Base-by-base conservation (phyloP, 306 rosid species). In the Prunus persica region DNA sequence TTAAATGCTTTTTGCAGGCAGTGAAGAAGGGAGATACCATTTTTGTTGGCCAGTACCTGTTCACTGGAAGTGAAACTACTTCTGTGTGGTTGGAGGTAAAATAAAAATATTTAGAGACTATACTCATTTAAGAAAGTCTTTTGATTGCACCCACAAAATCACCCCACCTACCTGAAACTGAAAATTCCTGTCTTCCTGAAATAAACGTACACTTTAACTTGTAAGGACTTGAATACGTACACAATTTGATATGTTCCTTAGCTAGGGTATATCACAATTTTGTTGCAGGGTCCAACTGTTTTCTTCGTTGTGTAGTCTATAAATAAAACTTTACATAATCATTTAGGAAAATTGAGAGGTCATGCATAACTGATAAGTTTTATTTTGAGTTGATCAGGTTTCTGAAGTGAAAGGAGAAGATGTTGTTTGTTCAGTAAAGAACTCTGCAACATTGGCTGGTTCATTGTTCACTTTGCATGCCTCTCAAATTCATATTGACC, bases 51-150 rank as follows among this genome's bases (percentile, higher is more conserved):
- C 97, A 96, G 72, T 96, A 96, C 79, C 84, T 96, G 84, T 96
- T 96, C 87, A 96, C 99, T 18, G 99, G 99, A 80, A 96, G 98
- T 88, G 99, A 96, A 89, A 86, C 99, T 73, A 96, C 99, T 76
- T 92, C 99, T 80, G 98, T 90, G 9, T 96, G 99, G 99, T 88
- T 96, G 76, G 99, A 96, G 99, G 99, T 96, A 89, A 75, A 38
- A 38, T 25, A 58, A 22, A 77, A 58, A 24, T 75, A 18, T 46
- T 72, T 47, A 9, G 18, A 72, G 69, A 65, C 32, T 74, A 72
- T 71, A 46, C 46, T 60, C 64, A 24, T 58, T 47, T 57, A 71
- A 75, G 24, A 62, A 19, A 45, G 46, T 65, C 57, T 51, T 24
- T 56, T 32, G 9, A 38, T 34, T 20, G 57, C 28, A 47, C 34